Percentiles rank a stretch among this genome's conserved stretches.
Evolutionary conservation across 306 rosid genomes (phyloP).

Genomic region (Abrus precatorius): DNA sequence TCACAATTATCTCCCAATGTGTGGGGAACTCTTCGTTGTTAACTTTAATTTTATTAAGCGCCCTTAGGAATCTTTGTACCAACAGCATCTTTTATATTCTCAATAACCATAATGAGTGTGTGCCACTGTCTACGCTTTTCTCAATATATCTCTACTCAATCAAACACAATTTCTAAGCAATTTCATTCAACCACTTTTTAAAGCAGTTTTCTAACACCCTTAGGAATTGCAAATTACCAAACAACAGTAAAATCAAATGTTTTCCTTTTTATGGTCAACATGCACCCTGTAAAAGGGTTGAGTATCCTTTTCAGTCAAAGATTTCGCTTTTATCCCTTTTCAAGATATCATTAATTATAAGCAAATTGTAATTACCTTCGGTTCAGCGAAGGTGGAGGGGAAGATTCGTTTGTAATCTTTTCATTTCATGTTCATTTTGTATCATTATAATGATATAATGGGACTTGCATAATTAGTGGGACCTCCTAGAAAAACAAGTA

Average conservation of each 20-base stretch:
- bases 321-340: slow-evolving; percentile 25
- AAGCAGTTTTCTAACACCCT: neutral
- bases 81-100: neutral
- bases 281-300: neutral
- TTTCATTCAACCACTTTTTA: too few species aligned
- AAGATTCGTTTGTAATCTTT: neutral
- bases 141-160: neutral
- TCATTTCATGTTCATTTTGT: neutral
- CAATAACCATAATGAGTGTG: neutral
- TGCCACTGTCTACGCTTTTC: slow-evolving; percentile 4
- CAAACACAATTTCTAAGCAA: too few species aligned
- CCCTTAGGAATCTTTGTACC: neutral
- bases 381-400: neutral
- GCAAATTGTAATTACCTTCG: neutral
- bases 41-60: slow-evolving; percentile 33
- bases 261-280: neutral
- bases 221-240: neutral
- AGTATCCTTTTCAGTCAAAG: slow-evolving; percentile 36
- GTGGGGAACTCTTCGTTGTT: slow-evolving; percentile 44
- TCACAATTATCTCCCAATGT: neutral
- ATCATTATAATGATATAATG: neutral
- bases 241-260: slow-evolving; percentile 25
- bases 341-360: neutral
- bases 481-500: neutral
- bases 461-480: neutral